These are phyloP conservation scores for Cryptococcus neoformans DNA, from an alignment of 1,284 basidiomycete species.

Conservation along the genomic window DNA sequence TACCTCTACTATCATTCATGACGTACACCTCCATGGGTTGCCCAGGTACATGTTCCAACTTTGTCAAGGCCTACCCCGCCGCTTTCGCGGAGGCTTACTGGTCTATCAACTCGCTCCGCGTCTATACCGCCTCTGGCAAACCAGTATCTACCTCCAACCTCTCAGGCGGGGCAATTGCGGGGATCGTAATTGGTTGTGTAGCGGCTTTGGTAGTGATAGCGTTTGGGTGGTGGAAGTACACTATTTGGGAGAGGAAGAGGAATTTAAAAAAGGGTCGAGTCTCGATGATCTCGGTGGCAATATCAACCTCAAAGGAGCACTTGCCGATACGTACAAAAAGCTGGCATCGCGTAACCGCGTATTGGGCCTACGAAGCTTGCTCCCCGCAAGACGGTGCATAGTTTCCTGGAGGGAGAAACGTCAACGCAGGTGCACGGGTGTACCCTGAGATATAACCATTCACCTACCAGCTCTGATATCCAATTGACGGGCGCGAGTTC, in stretches of 20 bases:
- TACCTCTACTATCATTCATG: too few relatives aligned
- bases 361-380: constrained; percentile 23
- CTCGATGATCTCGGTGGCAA: not conserved
- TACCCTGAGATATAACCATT: not conserved
- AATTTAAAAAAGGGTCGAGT: not conserved
- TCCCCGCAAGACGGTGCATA: constrained; percentile 21
- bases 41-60: constrained; percentile 27
- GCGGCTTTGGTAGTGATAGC: constrained; percentile 12
- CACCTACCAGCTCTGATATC: not conserved
- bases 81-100: constrained; percentile 61
- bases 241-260: not conserved
- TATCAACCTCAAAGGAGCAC: not conserved
- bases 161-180: constrained; percentile 25
- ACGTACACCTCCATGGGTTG: constrained; percentile 37
- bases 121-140: constrained; percentile 53
- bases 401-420: constrained; percentile 28
- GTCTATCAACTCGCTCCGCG: constrained; percentile 59
- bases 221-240: constrained; percentile 13
- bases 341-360: constrained; percentile 10
- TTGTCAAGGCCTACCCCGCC: constrained; percentile 57
- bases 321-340: constrained; percentile 9
- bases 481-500: not conserved
- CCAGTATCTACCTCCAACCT: constrained; percentile 7
- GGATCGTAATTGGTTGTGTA: constrained; percentile 29
- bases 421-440: constrained; percentile 3